Evolutionary conservation across 441 rosid genomes (phyloP).

Genomic region (Bruguiera hainesii): DNA sequence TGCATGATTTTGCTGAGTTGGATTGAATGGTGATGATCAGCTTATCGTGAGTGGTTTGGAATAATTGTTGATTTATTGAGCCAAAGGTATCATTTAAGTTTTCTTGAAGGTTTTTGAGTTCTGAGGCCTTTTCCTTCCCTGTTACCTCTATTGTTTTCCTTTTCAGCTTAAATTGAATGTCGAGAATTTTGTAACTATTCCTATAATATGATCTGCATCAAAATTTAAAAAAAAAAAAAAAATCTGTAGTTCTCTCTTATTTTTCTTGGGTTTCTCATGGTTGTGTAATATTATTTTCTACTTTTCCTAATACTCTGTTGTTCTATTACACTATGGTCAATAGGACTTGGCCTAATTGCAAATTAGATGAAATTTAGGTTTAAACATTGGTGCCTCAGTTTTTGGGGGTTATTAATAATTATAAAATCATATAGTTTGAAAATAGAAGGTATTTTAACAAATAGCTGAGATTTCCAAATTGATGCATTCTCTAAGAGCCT

Average conservation of each 20-base stretch:
- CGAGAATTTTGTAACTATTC: background rate
- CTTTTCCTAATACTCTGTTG: too few relatives aligned
- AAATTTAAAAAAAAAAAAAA: background rate
- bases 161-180: background rate
- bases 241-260: background rate
- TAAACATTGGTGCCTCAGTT: too few relatives aligned
- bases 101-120: background rate
- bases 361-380: too few relatives aligned
- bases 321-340: too few relatives aligned
- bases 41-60: background rate
- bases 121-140: background rate
- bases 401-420: too few relatives aligned
- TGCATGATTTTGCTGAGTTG: constrained; percentile 6
- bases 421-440: too few relatives aligned
- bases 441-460: too few relatives aligned
- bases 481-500: too few relatives aligned
- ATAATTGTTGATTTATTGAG: background rate
- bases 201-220: background rate
- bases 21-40: background rate
- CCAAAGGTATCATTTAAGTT: background rate
- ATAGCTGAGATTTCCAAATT: too few relatives aligned
- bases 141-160: background rate
- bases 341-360: too few relatives aligned
- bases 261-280: background rate
- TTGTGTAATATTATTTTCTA: too few relatives aligned